Conservation (phyloP, 2,329 filamentous ascomycete genomes). For the Aspergillus sp. region DNA sequence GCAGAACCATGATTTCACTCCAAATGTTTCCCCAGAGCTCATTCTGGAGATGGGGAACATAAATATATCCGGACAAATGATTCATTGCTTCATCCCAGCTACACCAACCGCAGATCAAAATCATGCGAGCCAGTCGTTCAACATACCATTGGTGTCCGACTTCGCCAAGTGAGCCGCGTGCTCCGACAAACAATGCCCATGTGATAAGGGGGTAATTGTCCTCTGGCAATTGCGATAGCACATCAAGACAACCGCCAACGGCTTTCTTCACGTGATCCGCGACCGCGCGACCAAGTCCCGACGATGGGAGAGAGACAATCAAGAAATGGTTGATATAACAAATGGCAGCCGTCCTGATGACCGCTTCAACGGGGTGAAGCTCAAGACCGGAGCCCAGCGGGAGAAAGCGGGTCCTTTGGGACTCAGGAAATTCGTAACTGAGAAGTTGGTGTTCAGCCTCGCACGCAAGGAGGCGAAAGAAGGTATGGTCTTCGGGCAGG, state of each 20-base stretch:
- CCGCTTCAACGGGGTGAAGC: slow-evolving; percentile 21
- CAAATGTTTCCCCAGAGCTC: slow-evolving; percentile 23
- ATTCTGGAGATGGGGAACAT: slow-evolving; percentile 16
- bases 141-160: slow-evolving; percentile 25
- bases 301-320: slow-evolving; percentile 26
- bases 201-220: slow-evolving; percentile 19
- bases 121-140: slow-evolving; percentile 17
- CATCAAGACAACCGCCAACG: slow-evolving; percentile 11
- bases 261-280: slow-evolving; percentile 22
- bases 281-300: slow-evolving; percentile 27
- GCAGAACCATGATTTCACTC: slow-evolving; percentile 20
- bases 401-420: neutral
- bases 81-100: slow-evolving; percentile 21
- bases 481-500: slow-evolving; percentile 20
- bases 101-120: slow-evolving; percentile 21
- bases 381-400: slow-evolving; percentile 2
- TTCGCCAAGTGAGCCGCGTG: slow-evolving; percentile 23
- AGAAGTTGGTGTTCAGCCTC: slow-evolving; percentile 32
- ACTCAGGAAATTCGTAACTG: slow-evolving; percentile 25
- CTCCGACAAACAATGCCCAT: slow-evolving; percentile 28
- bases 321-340: slow-evolving; percentile 25
- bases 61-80: slow-evolving; percentile 22
- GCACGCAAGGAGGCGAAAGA: slow-evolving; percentile 26
- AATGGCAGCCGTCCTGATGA: slow-evolving; percentile 24
- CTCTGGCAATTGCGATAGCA: slow-evolving; percentile 10